Evolutionary conservation across 139 green algal genomes (phyloP).

Genomic region (Volvox reticuliferus): DNA sequence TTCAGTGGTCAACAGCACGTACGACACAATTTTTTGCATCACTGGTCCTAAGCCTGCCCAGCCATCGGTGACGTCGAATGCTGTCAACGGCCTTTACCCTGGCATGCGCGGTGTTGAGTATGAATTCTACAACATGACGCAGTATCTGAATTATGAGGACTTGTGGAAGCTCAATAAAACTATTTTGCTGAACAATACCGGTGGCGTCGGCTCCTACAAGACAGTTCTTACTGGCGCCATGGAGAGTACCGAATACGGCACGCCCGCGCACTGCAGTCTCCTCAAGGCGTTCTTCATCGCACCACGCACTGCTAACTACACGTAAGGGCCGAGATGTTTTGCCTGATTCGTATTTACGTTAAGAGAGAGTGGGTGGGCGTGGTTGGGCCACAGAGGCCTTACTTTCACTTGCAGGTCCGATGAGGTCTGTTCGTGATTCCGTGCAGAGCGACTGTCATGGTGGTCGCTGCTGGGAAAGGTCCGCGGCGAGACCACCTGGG

Average conservation of each 20-base stretch:
- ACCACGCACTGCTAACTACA: slow-evolving; percentile 32
- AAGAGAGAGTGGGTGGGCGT: too few species aligned
- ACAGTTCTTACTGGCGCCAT: neutral
- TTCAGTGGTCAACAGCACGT: slow-evolving; percentile 46
- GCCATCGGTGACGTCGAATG: neutral
- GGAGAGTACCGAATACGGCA: neutral
- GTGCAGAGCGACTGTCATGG: too few species aligned
- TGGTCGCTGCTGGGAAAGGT: too few species aligned
- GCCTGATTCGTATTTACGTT: too few species aligned
- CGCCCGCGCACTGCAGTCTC: slow-evolving; percentile 11
- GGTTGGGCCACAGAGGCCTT: too few species aligned
- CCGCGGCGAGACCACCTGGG: too few species aligned
- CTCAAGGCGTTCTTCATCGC: slow-evolving; percentile 53
- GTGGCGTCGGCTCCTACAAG: neutral
- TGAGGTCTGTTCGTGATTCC: too few species aligned
- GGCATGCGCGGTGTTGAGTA: slow-evolving; percentile 44
- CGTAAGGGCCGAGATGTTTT: neutral
- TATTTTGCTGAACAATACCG: neutral
- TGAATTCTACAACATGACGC: slow-evolving; percentile 35
- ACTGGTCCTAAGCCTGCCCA: slow-evolving; percentile 18
- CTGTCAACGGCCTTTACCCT: slow-evolving; percentile 43
- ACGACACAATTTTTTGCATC: slow-evolving; percentile 37
- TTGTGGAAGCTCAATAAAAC: slow-evolving; percentile 33
- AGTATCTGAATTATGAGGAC: too few species aligned
- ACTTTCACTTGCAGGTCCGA: too few species aligned